phyloP scores from a whole-genome alignment of 805 yeast species.

The Pichia sporocuriosa region DNA sequence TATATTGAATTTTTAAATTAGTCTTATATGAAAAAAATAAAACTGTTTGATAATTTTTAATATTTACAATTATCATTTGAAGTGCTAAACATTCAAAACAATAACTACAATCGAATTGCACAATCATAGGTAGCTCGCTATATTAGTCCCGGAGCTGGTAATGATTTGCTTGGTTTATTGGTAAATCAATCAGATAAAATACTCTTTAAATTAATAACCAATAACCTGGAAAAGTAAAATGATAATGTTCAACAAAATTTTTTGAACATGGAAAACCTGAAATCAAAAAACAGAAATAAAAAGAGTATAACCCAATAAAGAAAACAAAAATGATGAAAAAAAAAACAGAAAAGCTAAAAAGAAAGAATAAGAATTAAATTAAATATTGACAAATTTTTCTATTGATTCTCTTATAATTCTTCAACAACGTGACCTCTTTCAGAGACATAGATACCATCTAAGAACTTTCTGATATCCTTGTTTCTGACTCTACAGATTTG shows the following conservation, averaged over 20 bases:
- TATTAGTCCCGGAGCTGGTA: constrained; percentile 25
- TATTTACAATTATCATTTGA: constrained; percentile 1
- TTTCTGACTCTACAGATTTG: constrained; percentile 97
- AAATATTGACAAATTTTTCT: neutral
- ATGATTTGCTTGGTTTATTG: constrained; percentile 26
- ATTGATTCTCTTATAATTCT: constrained; percentile 17
- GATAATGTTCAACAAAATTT: constrained; percentile 2
- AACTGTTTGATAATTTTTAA: neutral
- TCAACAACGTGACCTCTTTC: constrained; percentile 84
- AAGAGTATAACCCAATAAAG: constrained; percentile 2
- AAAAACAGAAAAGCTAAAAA: constrained; percentile 1
- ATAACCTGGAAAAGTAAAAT: neutral
- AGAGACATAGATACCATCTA: constrained; percentile 99
- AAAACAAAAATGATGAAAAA: neutral
- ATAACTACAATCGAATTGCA: constrained; percentile 17
- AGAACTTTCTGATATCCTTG: constrained; percentile 99
- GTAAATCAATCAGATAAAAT: neutral
- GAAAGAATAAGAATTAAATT: neutral
- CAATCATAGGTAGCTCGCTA: constrained; percentile 31
- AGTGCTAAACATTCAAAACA: constrained; percentile 11
- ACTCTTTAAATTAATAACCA: constrained; percentile 2
- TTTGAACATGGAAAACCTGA: constrained; percentile 6
- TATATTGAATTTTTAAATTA: too few relatives aligned
- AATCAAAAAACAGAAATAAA: constrained; percentile 2
- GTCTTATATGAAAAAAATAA: too few relatives aligned